These are phyloP conservation scores for Meyerozyma sp. DNA, from an alignment of 1,139 yeast genomes.

Conservation along the genomic window DNA sequence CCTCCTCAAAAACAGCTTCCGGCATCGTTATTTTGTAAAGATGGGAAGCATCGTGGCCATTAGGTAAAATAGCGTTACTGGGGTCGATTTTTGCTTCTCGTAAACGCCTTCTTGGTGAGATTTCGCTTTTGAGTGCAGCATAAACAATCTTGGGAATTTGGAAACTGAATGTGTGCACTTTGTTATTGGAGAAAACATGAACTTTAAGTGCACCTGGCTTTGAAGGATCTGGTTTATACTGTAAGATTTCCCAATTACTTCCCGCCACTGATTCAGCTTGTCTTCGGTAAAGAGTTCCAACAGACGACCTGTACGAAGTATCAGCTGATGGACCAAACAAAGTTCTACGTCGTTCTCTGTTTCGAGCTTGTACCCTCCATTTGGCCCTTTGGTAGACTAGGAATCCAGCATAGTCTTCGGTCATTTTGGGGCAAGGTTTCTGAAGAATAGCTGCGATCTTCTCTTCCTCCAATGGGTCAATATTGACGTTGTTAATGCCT, in stretches of 20 bases:
- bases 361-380: slow-evolving; percentile 74
- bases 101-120: slow-evolving; percentile 39
- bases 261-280: slow-evolving; percentile 79
- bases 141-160: slow-evolving; percentile 71
- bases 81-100: slow-evolving; percentile 55
- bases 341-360: slow-evolving; percentile 65
- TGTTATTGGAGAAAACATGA: slow-evolving; percentile 61
- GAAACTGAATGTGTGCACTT: slow-evolving; percentile 68
- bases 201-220: slow-evolving; percentile 77
- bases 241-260: slow-evolving; percentile 79
- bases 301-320: slow-evolving; percentile 42
- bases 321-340: slow-evolving; percentile 67
- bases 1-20: slow-evolving; percentile 55
- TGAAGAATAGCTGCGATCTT: slow-evolving; percentile 40
- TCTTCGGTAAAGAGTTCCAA: slow-evolving; percentile 65
- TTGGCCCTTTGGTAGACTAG: slow-evolving; percentile 74
- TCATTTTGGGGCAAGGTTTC: slow-evolving; percentile 64
- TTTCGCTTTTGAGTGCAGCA: slow-evolving; percentile 56
- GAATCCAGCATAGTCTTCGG: slow-evolving; percentile 72
- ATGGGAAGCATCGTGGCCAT: slow-evolving; percentile 54
- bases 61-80: slow-evolving; percentile 61
- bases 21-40: slow-evolving; percentile 65
- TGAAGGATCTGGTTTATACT: slow-evolving; percentile 53
- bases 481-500: slow-evolving; percentile 14
- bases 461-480: slow-evolving; percentile 41